These are phyloP conservation scores for Cutaneotrichosporon mucoides DNA, from an alignment of 1,284 basidiomycete species.

Conservation along the genomic window DNA sequence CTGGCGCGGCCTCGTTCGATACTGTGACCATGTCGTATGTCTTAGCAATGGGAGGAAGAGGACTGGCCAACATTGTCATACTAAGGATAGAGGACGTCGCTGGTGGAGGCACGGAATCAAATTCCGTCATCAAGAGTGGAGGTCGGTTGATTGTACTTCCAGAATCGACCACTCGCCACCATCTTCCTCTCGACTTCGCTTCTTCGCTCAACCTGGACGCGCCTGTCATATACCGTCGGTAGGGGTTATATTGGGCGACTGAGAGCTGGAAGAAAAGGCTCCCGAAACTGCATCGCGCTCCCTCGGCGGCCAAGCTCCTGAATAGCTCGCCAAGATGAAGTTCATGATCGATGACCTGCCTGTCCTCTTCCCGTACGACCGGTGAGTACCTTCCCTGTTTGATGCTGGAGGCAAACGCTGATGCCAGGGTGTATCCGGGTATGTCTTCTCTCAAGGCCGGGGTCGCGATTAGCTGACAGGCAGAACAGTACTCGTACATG, in stretches of 20 bases:
- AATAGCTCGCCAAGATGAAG: constrained; percentile 63
- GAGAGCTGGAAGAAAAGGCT: not conserved
- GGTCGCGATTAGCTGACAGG: not conserved
- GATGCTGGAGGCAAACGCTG: constrained; percentile 5
- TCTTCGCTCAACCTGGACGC: too few species aligned
- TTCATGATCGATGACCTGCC: constrained; percentile 94
- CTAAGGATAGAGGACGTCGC: too few species aligned
- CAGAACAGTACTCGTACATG: constrained; percentile 99
- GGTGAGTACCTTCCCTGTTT: constrained; percentile 25
- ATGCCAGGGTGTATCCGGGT: constrained; percentile 37
- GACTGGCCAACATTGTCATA: too few species aligned
- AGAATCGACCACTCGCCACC: too few species aligned
- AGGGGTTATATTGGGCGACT: too few species aligned
- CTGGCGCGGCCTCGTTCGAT: not conserved
- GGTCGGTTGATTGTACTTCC: too few species aligned
- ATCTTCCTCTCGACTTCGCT: too few species aligned
- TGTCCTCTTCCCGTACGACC: constrained; percentile 84
- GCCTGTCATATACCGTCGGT: too few species aligned
- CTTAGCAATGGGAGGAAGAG: too few species aligned
- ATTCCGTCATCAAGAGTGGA: too few species aligned
- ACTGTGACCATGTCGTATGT: too few species aligned
- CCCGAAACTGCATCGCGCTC: not conserved
- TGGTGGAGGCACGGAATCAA: not conserved
- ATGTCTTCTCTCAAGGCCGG: not conserved
- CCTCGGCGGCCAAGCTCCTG: not conserved